Evolutionary conservation across 2,329 filamentous ascomycete genomes (phyloP), one percentile per base, ranked within the genome.

Genomic region (Colletotrichum zoysiae): DNA sequence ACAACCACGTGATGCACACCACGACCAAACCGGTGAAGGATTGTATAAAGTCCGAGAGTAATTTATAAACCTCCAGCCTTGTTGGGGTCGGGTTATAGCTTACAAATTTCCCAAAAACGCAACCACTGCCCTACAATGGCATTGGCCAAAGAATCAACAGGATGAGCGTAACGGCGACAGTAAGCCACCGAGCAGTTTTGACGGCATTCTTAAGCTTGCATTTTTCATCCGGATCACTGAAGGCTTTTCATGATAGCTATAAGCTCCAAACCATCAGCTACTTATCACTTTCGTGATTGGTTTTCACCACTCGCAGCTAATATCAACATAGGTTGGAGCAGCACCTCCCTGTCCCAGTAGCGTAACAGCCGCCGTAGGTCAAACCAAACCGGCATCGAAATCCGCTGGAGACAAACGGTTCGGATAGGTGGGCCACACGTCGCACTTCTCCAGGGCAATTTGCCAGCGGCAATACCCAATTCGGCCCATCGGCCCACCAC

Each of bases 341-440:
- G 94, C 95, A 60, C 95, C 95, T 3, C 93, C 93, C 76, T 91
- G 91, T 1, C 95, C 95, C 8, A 97, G 87, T 11, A 98, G 82
- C 0, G 93, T 93, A 5, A 97, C 93, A 0, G 95, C 93, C 0
- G 94, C 94, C 70, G 95, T 94, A 0, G 95, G 95, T 0, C 97
- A 86, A 0, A 95, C 95, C 14, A 97, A 85, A 2, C 95, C 95
- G 6, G 94, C 94, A 1, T 90, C 91, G 0, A 97, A 93, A 71
- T 97, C 94, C 6, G 87, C 88, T 0, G 89, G 85, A 11, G 86
- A 83, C 88, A 97, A 93, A 48, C 94, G 89, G 71, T 91, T 84
- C 0, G 89, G 93, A 76, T 87, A 95, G 0, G 91, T 93, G 0
- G 93, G 93, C 82, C 94, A 95, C 4, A 84, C 84, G 1, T 89